Conservation (phyloP, 108 stramenopile genomes). For the Fistulifera pelliculosa region DNA sequence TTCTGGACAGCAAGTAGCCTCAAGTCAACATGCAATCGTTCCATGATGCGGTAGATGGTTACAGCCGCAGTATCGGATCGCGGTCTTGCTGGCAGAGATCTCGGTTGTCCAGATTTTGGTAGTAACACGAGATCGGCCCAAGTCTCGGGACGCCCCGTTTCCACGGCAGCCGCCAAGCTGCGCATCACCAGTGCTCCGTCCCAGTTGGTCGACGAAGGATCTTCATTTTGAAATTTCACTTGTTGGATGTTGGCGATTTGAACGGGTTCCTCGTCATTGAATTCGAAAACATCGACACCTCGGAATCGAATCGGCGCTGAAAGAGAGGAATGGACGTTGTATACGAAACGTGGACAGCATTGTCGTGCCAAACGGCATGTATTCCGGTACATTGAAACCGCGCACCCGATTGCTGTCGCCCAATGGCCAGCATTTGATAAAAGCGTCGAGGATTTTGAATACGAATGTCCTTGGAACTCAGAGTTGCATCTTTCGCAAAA, state of each 20-base stretch:
- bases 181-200: neutral
- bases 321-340: neutral
- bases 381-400: neutral
- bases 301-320: neutral
- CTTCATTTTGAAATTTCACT: neutral
- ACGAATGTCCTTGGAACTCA: neutral
- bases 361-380: neutral
- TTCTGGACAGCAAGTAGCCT: constrained; percentile 23
- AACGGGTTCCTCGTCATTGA: neutral
- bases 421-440: neutral
- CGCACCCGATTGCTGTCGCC: neutral
- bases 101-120: no score
- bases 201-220: neutral
- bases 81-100: neutral
- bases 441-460: neutral
- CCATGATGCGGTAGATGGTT: constrained; percentile 47
- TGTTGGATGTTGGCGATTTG: neutral
- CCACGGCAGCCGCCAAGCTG: neutral
- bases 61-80: constrained; percentile 39
- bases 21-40: constrained; percentile 34
- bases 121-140: neutral
- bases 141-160: neutral
- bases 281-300: neutral
- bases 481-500: neutral
- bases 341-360: neutral